phyloP scores from a whole-genome alignment of 2,329 filamentous ascomycete species.

The Elsinoe arachidis region DNA sequence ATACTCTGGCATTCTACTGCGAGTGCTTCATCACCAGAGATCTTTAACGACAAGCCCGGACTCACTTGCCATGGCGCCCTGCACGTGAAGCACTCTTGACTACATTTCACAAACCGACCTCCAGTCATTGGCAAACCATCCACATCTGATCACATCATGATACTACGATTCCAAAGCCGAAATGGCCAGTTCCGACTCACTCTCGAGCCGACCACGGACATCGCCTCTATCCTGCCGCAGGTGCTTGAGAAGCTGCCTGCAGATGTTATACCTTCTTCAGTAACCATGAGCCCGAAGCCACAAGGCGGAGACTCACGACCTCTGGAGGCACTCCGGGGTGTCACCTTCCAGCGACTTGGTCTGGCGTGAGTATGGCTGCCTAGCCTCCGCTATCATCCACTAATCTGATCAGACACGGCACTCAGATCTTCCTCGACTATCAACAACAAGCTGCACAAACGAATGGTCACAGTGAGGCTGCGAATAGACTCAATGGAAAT shows the following conservation, averaged over 20 bases:
- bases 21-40: too few relatives aligned
- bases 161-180: conserved; percentile 79
- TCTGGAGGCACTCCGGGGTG: conserved; percentile 43
- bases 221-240: conserved; percentile 49
- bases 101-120: neutral
- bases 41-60: too few relatives aligned
- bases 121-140: neutral
- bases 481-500: conserved; percentile 70
- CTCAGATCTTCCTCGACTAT: conserved; percentile 83
- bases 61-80: too few relatives aligned
- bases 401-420: conserved; percentile 60
- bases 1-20: too few relatives aligned
- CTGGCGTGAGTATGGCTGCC: conserved; percentile 38
- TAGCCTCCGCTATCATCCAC: neutral
- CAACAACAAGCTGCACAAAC: conserved; percentile 46
- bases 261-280: conserved; percentile 45
- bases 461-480: conserved; percentile 39
- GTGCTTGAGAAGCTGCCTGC: conserved; percentile 53
- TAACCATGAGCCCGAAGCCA: conserved; percentile 52
- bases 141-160: conserved; percentile 46
- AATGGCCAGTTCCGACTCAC: conserved; percentile 87
- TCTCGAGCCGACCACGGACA: conserved; percentile 65
- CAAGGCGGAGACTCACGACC: conserved; percentile 50
- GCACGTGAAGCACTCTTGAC: neutral
- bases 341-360: conserved; percentile 50